These are phyloP conservation scores for Salix suchowensis DNA, from an alignment of 345 rosid species.

Conservation along the genomic window DNA sequence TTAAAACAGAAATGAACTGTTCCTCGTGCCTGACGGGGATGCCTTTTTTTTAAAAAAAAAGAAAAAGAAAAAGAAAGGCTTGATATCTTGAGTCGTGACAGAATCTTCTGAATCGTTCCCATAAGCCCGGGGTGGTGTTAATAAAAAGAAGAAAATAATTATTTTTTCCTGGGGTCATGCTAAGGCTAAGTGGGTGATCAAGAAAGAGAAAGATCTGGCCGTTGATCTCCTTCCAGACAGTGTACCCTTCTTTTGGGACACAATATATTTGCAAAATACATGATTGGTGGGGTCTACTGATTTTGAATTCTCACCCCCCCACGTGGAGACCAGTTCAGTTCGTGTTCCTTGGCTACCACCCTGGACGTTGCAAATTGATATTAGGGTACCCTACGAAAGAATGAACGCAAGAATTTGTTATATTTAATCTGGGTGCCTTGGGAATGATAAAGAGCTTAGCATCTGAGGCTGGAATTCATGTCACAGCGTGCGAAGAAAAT, in stretches of 20 bases:
- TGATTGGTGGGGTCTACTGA: constrained; percentile 29
- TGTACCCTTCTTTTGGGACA: constrained; percentile 21
- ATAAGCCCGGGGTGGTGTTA: constrained; percentile 7
- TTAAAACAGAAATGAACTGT: background rate
- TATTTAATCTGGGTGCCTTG: constrained; percentile 7
- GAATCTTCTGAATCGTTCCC: constrained; percentile 27
- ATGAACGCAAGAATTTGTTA: background rate
- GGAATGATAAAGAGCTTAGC: constrained; percentile 15
- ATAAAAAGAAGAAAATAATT: background rate
- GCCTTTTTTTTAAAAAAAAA: background rate
- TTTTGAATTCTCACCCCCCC: constrained; percentile 33
- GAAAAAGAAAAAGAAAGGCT: background rate
- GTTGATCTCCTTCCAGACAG: constrained; percentile 20
- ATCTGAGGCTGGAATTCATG: constrained; percentile 12
- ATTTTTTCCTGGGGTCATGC: background rate
- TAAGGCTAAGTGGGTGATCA: background rate
- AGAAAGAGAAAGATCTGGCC: background rate
- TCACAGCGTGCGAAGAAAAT: constrained; percentile 25
- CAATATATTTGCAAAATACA: constrained; percentile 7
- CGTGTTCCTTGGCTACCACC: constrained; percentile 30
- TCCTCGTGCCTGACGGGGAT: background rate
- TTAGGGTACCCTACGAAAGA: constrained; percentile 15
- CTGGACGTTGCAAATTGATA: background rate
- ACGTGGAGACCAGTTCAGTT: constrained; percentile 41
- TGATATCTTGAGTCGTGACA: constrained; percentile 15